phyloP scores from a whole-genome alignment of 2,329 filamentous ascomycete genomes.

The Phaeosphaeriaceae sp. region DNA sequence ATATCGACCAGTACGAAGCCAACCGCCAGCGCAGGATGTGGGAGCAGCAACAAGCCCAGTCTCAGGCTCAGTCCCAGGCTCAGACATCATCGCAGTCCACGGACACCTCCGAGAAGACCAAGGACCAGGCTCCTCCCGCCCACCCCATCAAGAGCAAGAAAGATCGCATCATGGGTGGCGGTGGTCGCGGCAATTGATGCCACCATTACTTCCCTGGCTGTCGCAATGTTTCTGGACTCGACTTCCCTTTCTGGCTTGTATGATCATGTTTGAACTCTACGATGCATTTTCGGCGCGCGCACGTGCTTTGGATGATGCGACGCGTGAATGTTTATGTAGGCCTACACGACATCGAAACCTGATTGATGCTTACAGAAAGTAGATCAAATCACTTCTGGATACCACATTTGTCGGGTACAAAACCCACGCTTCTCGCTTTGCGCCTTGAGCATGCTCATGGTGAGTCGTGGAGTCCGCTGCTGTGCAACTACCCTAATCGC shows the following conservation, averaged over 20 bases:
- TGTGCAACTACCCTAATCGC: not conserved
- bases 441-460: not conserved
- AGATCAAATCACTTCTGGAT: not conserved
- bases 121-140: constrained; percentile 7
- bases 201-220: not conserved
- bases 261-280: not conserved
- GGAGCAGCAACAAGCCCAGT: constrained; percentile 27
- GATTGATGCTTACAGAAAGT: not conserved
- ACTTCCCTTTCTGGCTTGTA: not conserved
- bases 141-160: constrained; percentile 32
- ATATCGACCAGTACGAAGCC: constrained; percentile 74
- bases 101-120: constrained; percentile 21
- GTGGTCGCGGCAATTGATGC: constrained; percentile 14
- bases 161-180: constrained; percentile 42
- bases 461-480: not conserved
- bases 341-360: not conserved
- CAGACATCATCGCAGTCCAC: constrained; percentile 25
- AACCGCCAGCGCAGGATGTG: constrained; percentile 53
- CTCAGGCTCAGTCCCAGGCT: constrained; percentile 6
- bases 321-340: not conserved
- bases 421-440: not conserved
- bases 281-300: not conserved
- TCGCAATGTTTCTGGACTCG: not conserved
- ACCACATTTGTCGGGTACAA: not conserved
- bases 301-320: not conserved